A percentile compares a stretch with the other conserved stretches of the same genome.
Evolutionary conservation across 495 filamentous ascomycete species (phyloP).

Genomic region (Parathielavia appendiculata): DNA sequence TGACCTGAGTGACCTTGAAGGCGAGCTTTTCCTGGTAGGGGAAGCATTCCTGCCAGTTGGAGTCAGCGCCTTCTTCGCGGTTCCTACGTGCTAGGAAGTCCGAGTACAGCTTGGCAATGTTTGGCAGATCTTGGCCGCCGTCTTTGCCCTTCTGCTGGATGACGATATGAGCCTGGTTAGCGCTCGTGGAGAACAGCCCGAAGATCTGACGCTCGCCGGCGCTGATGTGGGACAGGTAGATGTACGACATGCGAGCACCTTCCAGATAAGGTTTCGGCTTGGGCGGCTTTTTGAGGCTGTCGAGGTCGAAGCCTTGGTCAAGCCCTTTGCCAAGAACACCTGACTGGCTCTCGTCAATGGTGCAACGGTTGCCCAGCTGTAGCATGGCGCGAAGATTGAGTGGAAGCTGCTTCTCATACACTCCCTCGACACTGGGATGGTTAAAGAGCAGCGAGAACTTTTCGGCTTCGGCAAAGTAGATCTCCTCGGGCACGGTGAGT

Average conservation of each 20-base stretch:
- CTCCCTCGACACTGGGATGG: slow-evolving; percentile 90
- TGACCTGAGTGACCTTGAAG: slow-evolving; percentile 83
- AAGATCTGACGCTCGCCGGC: slow-evolving; percentile 90
- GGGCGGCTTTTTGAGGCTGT: slow-evolving; percentile 59
- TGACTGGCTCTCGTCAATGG: slow-evolving; percentile 83
- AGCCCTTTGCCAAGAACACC: slow-evolving; percentile 90
- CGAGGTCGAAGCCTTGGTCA: slow-evolving; percentile 88
- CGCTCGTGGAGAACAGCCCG: slow-evolving; percentile 80
- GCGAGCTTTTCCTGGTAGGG: slow-evolving; percentile 80
- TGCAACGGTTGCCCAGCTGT: slow-evolving; percentile 87
- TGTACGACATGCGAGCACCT: slow-evolving; percentile 62
- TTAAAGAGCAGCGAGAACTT: slow-evolving; percentile 80
- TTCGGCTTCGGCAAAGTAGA: slow-evolving; percentile 74
- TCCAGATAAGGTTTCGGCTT: slow-evolving; percentile 70
- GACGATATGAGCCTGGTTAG: slow-evolving; percentile 75
- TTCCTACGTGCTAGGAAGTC: slow-evolving; percentile 62
- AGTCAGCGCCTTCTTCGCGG: slow-evolving; percentile 56
- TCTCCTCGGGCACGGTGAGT: slow-evolving; percentile 79
- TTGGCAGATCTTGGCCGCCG: slow-evolving; percentile 72
- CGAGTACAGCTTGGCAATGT: slow-evolving; percentile 84
- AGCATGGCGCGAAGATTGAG: slow-evolving; percentile 78
- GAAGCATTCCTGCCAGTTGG: slow-evolving; percentile 72
- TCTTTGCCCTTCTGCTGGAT: slow-evolving; percentile 76
- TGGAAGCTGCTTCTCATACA: slow-evolving; percentile 91
- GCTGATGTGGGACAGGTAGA: slow-evolving; percentile 88